Base-by-base conservation (phyloP, 108 stramenopile species). In the Cylindrotheca fusiformis region DNA sequence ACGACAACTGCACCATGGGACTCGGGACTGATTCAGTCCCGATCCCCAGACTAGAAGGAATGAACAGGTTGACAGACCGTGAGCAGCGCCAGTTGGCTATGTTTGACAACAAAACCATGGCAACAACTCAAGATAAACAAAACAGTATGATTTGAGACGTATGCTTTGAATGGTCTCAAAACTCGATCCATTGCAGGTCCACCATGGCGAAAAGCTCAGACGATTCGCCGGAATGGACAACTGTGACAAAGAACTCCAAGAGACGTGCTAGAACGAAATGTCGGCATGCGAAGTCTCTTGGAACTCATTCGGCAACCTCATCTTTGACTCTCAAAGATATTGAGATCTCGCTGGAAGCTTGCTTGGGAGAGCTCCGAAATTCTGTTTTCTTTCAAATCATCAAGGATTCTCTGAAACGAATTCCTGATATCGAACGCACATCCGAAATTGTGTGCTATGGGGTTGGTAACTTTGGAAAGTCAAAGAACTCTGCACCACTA, bases 361-460 rank as follows among this genome's bases (percentile, higher is more conserved):
- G 70, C 25, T 28, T 10, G 20, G 51, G 3, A 21, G 61, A 41
- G 18, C 20, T 64, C 8, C 18, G 21, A 27, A 32, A 28, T 26
- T 32, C 33, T 10, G 30, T 17, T 17, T 61, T 52, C 32, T 69
- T 64, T 53, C 31, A 32, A 49, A 20, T 36, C 41, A 22, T 64
- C 24, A 46, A 25, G 14, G 48, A 46, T 6, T 8, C 10, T 17
- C 22, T 61, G 14, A 20, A 19, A 18, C 29, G 32, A 27, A 25
- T 1, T 10, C 14, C 29, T 24, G 21, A 27, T 48, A 24, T 36
- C 10, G 36, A 41, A 41, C 36, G 10, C 10, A 41, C 14, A 10
- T 6, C 14, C 10, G 36, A 41, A 41, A 68, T 80, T 48, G 72
- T 81, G 12, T 81, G 80, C 26, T 81, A 81, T 29, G 80, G 80